phyloP scores from a whole-genome alignment of 139 green algal species.

The Chlorella sp. region DNA sequence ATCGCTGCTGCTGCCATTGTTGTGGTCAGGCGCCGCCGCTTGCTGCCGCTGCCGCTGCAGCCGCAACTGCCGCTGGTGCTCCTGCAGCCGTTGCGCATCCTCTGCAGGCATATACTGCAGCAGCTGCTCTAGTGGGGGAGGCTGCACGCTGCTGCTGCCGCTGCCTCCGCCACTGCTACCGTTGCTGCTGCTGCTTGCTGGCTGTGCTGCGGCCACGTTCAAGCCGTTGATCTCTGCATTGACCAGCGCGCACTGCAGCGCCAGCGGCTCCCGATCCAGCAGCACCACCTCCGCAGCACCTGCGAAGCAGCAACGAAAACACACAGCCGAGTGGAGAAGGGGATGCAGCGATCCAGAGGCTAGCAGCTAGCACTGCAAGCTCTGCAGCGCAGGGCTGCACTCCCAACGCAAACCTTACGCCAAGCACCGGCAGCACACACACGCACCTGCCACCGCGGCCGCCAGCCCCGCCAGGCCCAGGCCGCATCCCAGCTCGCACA shows the following conservation, averaged over 20 bases:
- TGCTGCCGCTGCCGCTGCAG: not conserved
- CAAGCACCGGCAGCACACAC: too few species aligned
- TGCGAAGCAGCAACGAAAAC: conserved; percentile 2
- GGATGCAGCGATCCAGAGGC: not conserved
- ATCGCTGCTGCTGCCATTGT: conserved; percentile 28
- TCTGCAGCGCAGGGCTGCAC: too few species aligned
- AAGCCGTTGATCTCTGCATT: conserved; percentile 38
- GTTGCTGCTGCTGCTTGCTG: conserved; percentile 3
- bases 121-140: not conserved
- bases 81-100: not conserved
- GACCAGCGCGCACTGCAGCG: conserved; percentile 77
- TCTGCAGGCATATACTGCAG: not conserved
- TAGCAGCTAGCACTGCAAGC: too few species aligned
- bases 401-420: too few species aligned
- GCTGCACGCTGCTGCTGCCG: conserved; percentile 7
- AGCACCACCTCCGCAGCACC: conserved; percentile 75
- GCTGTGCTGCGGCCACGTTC: not conserved
- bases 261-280: conserved; percentile 81
- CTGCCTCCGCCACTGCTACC: conserved; percentile 6
- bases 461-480: conserved; percentile 80
- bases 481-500: conserved; percentile 77
- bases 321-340: too few species aligned
- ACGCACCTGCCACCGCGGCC: conserved; percentile 68
- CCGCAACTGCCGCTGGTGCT: conserved; percentile 25
- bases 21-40: conserved; percentile 6